These are phyloP conservation scores for Hypericum androsaemum DNA, from an alignment of 345 rosid species.

Conservation along the genomic window DNA sequence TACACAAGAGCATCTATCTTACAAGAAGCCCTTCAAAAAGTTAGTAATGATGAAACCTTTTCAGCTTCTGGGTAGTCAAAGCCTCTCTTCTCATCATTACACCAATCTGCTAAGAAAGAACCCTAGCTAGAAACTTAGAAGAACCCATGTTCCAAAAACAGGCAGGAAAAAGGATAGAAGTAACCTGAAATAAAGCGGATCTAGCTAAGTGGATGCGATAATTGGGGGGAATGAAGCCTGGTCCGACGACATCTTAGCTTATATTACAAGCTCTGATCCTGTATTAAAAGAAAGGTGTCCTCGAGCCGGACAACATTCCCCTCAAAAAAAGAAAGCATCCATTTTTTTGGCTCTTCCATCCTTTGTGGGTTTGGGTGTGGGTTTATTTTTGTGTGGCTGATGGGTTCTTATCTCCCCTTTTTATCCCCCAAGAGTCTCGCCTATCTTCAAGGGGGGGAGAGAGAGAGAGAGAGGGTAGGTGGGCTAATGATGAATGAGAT, in stretches of 20 bases:
- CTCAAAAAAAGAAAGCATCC: slow-evolving; percentile 44
- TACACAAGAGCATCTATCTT: no score
- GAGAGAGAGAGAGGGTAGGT: slow-evolving; percentile 17
- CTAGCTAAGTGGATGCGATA: no score
- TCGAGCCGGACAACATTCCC: slow-evolving; percentile 99
- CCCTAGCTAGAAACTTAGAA: slow-evolving; percentile 12
- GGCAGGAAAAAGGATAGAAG: slow-evolving; percentile 2
- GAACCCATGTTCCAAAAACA: slow-evolving; percentile 10
- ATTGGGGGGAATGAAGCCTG: no score
- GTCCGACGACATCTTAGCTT: no score
- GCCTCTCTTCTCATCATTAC: slow-evolving; percentile 38
- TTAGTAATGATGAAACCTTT: no score
- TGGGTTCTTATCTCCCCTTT: slow-evolving; percentile 5
- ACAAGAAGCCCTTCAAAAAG: no score
- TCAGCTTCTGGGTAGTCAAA: no score
- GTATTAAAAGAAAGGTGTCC: slow-evolving; percentile 35
- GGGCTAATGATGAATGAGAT: slow-evolving; percentile 17
- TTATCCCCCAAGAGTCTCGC: slow-evolving; percentile 53
- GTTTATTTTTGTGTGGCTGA: background rate
- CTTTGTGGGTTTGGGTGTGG: background rate
- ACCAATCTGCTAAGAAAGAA: slow-evolving; percentile 34
- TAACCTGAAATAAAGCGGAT: background rate
- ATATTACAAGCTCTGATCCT: no score
- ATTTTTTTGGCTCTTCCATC: slow-evolving; percentile 13
- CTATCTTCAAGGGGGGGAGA: slow-evolving; percentile 51